Conservation (phyloP, 2,329 filamentous ascomycete genomes). For the Pseudocercospora cruenta region DNA sequence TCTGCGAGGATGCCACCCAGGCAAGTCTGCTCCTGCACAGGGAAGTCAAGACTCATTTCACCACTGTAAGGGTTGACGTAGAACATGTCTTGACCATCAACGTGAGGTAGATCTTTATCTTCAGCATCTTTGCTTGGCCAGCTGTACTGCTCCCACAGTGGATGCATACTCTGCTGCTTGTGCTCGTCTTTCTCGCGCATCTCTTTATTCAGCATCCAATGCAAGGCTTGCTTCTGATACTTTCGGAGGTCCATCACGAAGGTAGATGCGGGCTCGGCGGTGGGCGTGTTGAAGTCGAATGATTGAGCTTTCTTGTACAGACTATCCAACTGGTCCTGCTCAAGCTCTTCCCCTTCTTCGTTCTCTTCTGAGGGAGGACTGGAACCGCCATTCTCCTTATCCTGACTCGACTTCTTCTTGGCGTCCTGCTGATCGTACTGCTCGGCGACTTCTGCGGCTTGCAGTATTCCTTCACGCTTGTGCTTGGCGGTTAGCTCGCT, state of each 20-base stretch:
- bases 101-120: constrained; percentile 70
- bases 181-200: constrained; percentile 70
- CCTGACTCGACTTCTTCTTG: constrained; percentile 44
- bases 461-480: constrained; percentile 79
- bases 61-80: constrained; percentile 98
- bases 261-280: constrained; percentile 77
- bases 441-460: constrained; percentile 86
- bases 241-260: constrained; percentile 84
- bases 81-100: constrained; percentile 72
- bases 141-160: constrained; percentile 91
- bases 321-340: constrained; percentile 92
- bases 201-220: constrained; percentile 97
- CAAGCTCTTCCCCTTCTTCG: constrained; percentile 87
- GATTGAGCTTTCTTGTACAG: constrained; percentile 95
- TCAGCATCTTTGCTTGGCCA: constrained; percentile 90
- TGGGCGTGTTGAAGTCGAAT: constrained; percentile 91
- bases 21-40: constrained; percentile 91
- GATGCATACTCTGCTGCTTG: constrained; percentile 85
- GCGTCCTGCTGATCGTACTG: constrained; percentile 66
- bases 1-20: constrained; percentile 91
- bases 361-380: constrained; percentile 64
- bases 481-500: constrained; percentile 76
- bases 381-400: constrained; percentile 48
- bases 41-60: constrained; percentile 88
- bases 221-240: constrained; percentile 91